These are phyloP conservation scores for Endotrypanum monterogeii DNA, from an alignment of 208 protist genomes.

Conservation along the genomic window DNA sequence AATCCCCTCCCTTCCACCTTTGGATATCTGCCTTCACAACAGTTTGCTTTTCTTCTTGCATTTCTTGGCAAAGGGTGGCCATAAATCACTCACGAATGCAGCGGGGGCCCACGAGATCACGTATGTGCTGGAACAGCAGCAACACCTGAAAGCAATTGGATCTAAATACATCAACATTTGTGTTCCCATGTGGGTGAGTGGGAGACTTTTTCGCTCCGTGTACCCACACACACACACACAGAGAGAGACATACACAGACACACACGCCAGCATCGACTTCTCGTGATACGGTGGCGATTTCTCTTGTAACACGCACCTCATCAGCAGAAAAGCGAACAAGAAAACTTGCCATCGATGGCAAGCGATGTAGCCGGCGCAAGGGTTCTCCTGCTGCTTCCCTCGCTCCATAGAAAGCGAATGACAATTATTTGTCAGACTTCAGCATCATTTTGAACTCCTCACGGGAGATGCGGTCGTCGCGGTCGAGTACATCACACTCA, in stretches of 20 bases:
- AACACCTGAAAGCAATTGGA: background rate
- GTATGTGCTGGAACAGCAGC: background rate
- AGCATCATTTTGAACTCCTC: constrained; percentile 97
- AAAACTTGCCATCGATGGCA: background rate
- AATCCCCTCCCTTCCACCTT: background rate
- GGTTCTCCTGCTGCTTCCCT: background rate
- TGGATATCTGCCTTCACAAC: background rate
- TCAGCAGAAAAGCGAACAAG: constrained; percentile 1
- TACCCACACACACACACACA: background rate
- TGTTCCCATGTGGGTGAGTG: background rate
- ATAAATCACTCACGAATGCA: background rate
- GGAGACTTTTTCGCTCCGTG: background rate
- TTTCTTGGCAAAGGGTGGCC: background rate
- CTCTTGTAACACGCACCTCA: constrained; percentile 1
- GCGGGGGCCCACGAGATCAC: background rate
- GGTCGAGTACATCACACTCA: constrained; percentile 93
- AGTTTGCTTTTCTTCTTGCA: background rate
- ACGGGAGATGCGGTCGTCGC: constrained; percentile 92
- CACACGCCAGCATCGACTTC: background rate
- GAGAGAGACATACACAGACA: background rate
- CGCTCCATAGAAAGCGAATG: constrained; percentile 5
- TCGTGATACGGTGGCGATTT: too few species aligned
- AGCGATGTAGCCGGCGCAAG: too few species aligned
- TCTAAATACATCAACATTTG: background rate
- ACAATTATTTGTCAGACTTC: constrained; percentile 29